Evolutionary conservation across 2,329 filamentous ascomycete species (phyloP).

Genomic region (Pestalotiopsis sp.): DNA sequence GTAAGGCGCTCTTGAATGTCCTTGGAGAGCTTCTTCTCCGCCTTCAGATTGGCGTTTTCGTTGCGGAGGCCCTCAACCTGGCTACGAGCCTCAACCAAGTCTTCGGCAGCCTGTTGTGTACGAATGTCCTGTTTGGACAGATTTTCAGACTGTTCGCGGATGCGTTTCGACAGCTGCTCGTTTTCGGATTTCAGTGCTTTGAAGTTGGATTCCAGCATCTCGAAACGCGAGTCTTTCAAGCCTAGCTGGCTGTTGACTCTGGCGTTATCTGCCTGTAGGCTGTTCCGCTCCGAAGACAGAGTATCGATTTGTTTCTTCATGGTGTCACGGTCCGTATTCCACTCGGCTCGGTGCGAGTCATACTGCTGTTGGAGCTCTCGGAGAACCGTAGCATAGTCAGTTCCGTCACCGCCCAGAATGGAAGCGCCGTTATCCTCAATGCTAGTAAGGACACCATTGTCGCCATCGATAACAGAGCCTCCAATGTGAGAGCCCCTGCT

Average conservation of each 20-base stretch:
- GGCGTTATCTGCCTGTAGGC: constrained; percentile 80
- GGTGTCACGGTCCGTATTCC: constrained; percentile 77
- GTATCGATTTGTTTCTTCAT: constrained; percentile 84
- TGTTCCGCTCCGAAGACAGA: constrained; percentile 79
- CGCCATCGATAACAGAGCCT: constrained; percentile 66
- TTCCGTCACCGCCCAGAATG: constrained; percentile 54
- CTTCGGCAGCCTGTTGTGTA: constrained; percentile 90
- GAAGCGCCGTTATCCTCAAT: constrained; percentile 63
- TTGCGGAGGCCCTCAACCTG: constrained; percentile 85
- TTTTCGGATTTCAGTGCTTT: constrained; percentile 84
- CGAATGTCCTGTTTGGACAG: constrained; percentile 88
- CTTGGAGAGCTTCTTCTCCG: constrained; percentile 93
- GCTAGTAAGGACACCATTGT: constrained; percentile 60
- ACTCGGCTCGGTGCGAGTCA: constrained; percentile 86
- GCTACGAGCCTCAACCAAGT: constrained; percentile 83
- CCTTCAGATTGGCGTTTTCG: constrained; percentile 90
- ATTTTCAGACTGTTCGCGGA: constrained; percentile 74
- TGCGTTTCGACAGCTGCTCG: constrained; percentile 81
- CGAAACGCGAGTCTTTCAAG: constrained; percentile 80
- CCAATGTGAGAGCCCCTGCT: constrained; percentile 66
- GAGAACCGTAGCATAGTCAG: constrained; percentile 75
- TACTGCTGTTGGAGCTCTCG: constrained; percentile 89
- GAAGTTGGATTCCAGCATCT: constrained; percentile 89
- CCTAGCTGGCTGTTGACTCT: constrained; percentile 79
- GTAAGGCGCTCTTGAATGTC: constrained; percentile 86